Conservation (phyloP, 371 early-diverging fungal species). For the Syncephalastrum monosporum region DNA sequence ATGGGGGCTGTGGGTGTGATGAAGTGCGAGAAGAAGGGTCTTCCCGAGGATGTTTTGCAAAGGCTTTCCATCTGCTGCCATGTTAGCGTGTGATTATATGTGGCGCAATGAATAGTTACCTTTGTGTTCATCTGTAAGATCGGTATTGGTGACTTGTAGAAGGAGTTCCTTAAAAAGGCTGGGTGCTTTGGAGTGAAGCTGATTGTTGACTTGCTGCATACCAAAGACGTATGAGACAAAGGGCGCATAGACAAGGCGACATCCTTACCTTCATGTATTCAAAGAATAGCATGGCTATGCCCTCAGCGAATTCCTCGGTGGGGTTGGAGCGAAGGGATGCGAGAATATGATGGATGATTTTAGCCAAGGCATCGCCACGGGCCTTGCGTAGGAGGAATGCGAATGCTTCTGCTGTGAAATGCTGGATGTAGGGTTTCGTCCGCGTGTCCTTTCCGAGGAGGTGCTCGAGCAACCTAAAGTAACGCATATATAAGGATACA, state of each 20-base stretch:
- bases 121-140: too few relatives aligned
- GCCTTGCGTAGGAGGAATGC: conserved; percentile 86
- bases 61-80: conserved; percentile 14
- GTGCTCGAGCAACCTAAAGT: conserved; percentile 61
- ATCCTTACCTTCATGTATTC: conserved; percentile 71
- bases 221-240: not conserved
- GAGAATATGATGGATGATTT: conserved; percentile 60
- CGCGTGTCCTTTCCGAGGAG: conserved; percentile 65
- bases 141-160: conserved; percentile 22
- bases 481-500: too few relatives aligned
- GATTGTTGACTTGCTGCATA: conserved; percentile 52
- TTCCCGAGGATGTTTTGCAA: conserved; percentile 32
- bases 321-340: conserved; percentile 50
- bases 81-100: too few relatives aligned
- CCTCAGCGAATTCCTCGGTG: conserved; percentile 63
- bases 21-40: conserved; percentile 54
- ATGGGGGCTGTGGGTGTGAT: conserved; percentile 55
- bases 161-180: conserved; percentile 52
- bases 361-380: conserved; percentile 53
- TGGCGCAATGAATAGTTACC: too few relatives aligned
- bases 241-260: not conserved
- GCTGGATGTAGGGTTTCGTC: conserved; percentile 75
- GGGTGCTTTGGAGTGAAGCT: conserved; percentile 58
- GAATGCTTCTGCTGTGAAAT: conserved; percentile 91
- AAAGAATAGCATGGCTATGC: conserved; percentile 76